Conservation (phyloP, 1,284 basidiomycete species). For the Lignosus rhinocerotis region DNA sequence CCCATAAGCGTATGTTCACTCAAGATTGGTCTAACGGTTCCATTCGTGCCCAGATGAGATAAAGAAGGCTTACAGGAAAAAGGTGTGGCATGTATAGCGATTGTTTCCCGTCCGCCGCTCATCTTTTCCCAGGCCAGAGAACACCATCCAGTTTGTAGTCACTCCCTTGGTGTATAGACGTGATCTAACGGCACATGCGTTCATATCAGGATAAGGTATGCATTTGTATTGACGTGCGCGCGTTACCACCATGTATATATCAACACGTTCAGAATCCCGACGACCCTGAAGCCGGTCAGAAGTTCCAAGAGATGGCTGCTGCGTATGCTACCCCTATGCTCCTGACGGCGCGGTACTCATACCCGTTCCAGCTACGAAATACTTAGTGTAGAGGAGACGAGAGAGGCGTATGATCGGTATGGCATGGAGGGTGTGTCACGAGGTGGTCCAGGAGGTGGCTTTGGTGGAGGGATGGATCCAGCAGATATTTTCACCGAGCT, state of each 20-base stretch:
- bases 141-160: constrained; percentile 79
- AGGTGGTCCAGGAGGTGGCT: constrained; percentile 41
- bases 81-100: constrained; percentile 48
- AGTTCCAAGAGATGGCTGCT: constrained; percentile 87
- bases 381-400: constrained; percentile 74
- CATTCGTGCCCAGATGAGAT: constrained; percentile 67
- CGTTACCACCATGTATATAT: background rate
- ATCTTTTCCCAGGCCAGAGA: constrained; percentile 69
- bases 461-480: constrained; percentile 55
- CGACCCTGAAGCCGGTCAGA: constrained; percentile 74
- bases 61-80: constrained; percentile 90
- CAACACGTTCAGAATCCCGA: constrained; percentile 64
- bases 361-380: constrained; percentile 75
- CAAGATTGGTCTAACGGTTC: constrained; percentile 8
- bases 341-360: constrained; percentile 1
- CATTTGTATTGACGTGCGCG: background rate
- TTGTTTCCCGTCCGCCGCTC: constrained; percentile 18
- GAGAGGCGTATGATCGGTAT: constrained; percentile 79
- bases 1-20: background rate
- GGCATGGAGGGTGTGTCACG: constrained; percentile 73
- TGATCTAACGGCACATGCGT: background rate
- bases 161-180: background rate
- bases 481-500: constrained; percentile 80
- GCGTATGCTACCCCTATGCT: constrained; percentile 58
- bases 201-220: constrained; percentile 62